Evolutionary conservation across 202 grass and related monocot genomes (phyloP), one percentile per base, ranked within the genome.

Genomic region (Thinopyrum obtusiflorum): DNA sequence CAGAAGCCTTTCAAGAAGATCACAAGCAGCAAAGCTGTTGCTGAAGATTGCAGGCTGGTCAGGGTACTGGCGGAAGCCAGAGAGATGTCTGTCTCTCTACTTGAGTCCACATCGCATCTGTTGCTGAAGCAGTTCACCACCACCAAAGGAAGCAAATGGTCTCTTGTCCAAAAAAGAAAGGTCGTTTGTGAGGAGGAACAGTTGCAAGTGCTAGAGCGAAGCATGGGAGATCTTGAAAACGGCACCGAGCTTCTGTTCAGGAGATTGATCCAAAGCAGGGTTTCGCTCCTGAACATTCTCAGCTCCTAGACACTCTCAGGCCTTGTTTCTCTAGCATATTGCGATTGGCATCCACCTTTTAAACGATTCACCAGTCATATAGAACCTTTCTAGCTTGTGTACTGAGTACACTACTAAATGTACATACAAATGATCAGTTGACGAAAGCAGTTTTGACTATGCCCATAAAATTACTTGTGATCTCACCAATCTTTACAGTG

Each of bases 201-300:
- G 61, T 47, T 90, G 76, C 49, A 31, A 21, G 65, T 8, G 36
- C 63, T 94, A 1, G 82, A 88, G 33, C 3, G 15, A 65, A 82
- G 65, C 60, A 46, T 93, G 36, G 84, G 80, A 51, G 60, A 83
- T 33, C 80, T 92, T 68, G 87, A 88, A 65, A 89, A 55, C n/a
- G 51, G 79, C 49, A 15, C 85, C 13, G 89, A 87, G 59, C 11
- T 81, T 47, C 32, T 95, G 11, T 93, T 93, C 88, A 64, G 78
- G 86, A 87, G 65, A 80, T 57, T 98, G 63, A 90, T 98, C 77
- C 93, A 89, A 24, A 89, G 86, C 65, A 90, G 89, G 77, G 89
- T 90, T 11, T 87, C 86, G 65, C 74, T 98, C 46, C 84, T 98
- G 49, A 98, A 95, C 76, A 49, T 87, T 69, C 86, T 92, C 84